Evolutionary conservation across 2,329 filamentous ascomycete genomes (phyloP).

Genomic region (Sporothrix variecibatus): DNA sequence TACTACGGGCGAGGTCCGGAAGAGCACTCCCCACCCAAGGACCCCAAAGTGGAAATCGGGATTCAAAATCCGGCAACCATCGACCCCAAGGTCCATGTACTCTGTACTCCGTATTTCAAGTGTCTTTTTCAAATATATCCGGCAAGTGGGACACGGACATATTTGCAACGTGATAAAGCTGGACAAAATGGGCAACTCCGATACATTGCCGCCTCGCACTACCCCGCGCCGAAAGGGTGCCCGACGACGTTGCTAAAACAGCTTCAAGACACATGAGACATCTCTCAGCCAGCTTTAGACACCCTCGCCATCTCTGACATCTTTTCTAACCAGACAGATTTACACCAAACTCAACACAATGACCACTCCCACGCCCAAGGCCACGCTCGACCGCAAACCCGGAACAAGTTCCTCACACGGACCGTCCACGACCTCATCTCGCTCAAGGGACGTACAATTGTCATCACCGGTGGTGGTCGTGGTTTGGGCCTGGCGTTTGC

Average conservation of each 20-base stretch:
- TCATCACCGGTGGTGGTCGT: conserved; percentile 50
- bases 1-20: no score
- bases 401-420: background rate
- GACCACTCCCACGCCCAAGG: background rate
- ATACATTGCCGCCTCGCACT: background rate
- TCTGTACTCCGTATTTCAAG: no score
- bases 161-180: no score
- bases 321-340: no score
- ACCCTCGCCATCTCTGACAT: no score
- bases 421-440: conserved; percentile 14
- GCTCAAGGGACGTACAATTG: conserved; percentile 14
- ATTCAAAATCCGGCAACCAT: background rate
- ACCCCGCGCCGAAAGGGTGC: background rate
- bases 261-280: background rate
- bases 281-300: background rate
- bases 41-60: background rate
- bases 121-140: no score
- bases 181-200: no score
- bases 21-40: no score
- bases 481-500: conserved; percentile 24
- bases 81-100: no score
- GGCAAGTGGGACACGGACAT: no score
- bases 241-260: background rate
- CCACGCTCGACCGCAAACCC: conserved; percentile 33
- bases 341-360: background rate